These are phyloP conservation scores for Ceratocystis alfenasii DNA, from an alignment of 2,329 filamentous ascomycete species.

Conservation along the genomic window DNA sequence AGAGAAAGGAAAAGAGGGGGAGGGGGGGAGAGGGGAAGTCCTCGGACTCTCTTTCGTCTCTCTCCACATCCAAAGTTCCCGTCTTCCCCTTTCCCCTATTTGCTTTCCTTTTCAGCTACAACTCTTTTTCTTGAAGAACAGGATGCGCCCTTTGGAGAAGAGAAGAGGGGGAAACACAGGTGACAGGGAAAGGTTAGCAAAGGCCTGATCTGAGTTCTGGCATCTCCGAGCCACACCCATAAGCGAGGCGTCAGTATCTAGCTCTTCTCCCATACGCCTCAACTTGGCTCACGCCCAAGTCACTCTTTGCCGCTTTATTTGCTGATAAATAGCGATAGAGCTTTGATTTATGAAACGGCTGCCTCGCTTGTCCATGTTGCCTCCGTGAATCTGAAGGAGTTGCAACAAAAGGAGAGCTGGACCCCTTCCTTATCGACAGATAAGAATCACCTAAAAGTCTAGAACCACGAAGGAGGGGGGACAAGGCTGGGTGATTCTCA, in stretches of 20 bases:
- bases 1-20: neutral
- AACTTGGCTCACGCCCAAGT: neutral
- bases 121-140: neutral
- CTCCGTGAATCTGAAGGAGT: neutral
- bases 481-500: neutral
- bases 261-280: neutral
- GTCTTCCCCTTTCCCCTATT: neutral
- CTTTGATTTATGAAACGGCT: neutral
- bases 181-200: neutral
- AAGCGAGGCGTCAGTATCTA: neutral
- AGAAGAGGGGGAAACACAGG: no score
- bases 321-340: neutral
- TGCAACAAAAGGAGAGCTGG: neutral
- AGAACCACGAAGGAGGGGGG: neutral
- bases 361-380: neutral
- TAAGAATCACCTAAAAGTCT: neutral
- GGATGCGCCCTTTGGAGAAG: neutral
- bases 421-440: constrained; percentile 5
- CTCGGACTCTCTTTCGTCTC: neutral
- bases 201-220: neutral
- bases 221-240: neutral
- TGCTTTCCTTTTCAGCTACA: neutral
- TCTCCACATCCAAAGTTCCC: neutral
- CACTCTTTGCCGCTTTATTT: neutral
- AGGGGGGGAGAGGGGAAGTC: neutral